Conservation (phyloP, 2,329 filamentous ascomycete genomes). For the Phialemoniopsis sp. region DNA sequence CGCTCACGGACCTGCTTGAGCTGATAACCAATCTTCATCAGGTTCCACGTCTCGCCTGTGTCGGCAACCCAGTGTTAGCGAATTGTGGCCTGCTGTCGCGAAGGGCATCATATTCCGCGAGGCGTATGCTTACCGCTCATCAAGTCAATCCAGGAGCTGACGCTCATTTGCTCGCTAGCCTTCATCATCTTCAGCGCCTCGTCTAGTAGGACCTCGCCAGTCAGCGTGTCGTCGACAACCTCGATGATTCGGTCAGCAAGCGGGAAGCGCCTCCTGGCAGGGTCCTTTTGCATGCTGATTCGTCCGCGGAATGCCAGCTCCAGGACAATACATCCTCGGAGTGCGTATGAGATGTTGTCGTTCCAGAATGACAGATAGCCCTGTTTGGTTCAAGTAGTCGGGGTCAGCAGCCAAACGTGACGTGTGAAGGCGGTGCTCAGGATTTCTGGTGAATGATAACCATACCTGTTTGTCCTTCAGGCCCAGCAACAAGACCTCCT, state of each 20-base stretch:
- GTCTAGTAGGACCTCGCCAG: conserved; percentile 93
- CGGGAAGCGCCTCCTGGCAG: conserved; percentile 84
- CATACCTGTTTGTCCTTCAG: conserved; percentile 96
- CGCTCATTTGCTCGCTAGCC: conserved; percentile 99
- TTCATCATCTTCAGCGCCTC: conserved; percentile 99
- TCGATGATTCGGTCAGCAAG: conserved; percentile 92
- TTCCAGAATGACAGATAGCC: conserved; percentile 99
- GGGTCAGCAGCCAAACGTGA: background rate
- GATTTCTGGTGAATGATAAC: conserved; percentile 14
- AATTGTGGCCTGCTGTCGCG: conserved; percentile 4
- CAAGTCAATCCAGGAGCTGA: conserved; percentile 97
- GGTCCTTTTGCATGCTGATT: conserved; percentile 98
- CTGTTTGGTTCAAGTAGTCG: conserved; percentile 39
- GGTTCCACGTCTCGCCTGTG: conserved; percentile 95
- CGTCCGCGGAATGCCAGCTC: conserved; percentile 94
- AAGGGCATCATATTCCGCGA: too few species aligned
- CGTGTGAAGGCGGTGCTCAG: background rate
- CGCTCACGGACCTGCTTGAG: conserved; percentile 98
- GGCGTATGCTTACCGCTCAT: conserved; percentile 82
- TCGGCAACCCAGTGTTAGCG: conserved; percentile 3
- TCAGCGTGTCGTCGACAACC: conserved; percentile 93
- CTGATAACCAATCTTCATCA: conserved; percentile 99
- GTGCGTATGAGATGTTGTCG: conserved; percentile 98
- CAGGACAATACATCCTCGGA: conserved; percentile 96
- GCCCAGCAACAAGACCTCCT: conserved; percentile 91